Base-by-base conservation (phyloP, 495 filamentous ascomycete species). In the Hyaloscypha variabilis region DNA sequence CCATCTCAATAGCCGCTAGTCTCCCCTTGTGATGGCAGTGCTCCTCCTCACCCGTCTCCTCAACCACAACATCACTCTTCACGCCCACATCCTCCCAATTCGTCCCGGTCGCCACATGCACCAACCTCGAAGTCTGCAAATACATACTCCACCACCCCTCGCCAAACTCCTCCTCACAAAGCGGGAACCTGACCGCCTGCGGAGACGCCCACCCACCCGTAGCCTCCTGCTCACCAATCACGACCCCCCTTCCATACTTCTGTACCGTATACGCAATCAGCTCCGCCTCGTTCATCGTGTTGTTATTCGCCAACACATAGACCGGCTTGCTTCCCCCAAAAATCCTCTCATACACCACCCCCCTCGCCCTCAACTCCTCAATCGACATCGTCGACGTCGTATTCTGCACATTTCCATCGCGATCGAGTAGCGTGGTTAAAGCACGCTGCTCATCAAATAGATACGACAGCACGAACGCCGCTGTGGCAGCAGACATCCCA, bases 81-180 rank as follows among this genome's bases (percentile, higher is more conserved):
- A 65, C 56, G 13, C 55, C 63, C 17, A 54, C 57, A 6, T 56
- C 63, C 52, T 60, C 17, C 63, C 57, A 65, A 54, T 53, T 60
- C 19, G 19, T 52, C 17, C 63, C 63, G 19, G 63, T 65, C 51
- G 52, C n/a, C 8, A 29, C 19, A 59, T 65, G 55, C n/a, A 65
- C 56, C 17, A 31, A 42, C 36, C 42, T 59, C 17, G 54, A 10
- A 28, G n/a, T 31, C 14, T 46, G 57, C 8, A 65, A 2, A 19
- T 0, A 30, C 14, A 65, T 42, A 25, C 14, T 6, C 63, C 39
- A 65, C 63, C 46, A 65, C 1, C 55, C 63, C 25, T 65, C 54
- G 2, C 63, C 56, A 60, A 65, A 65, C 11, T 30, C 36, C 2
- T 60, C 63, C 34, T 65, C 56, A 39, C 34, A 49, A 60, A 65